Percentiles rank a stretch among this genome's conserved stretches.
phyloP scores from a whole-genome alignment of 2,329 filamentous ascomycete genomes.

The Cladosporium sp. region DNA sequence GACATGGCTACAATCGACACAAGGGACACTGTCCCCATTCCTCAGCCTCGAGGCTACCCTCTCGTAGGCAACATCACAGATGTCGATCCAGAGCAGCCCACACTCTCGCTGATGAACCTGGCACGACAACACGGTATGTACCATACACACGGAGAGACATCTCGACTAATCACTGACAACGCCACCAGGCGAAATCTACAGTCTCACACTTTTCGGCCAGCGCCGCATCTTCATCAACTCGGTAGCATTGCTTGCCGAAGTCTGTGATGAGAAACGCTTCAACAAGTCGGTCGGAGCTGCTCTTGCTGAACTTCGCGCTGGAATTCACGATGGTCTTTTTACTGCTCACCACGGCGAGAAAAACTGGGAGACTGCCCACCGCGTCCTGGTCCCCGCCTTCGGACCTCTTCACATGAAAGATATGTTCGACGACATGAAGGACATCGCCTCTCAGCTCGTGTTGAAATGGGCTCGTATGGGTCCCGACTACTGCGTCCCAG shows the following conservation, averaged over 20 bases:
- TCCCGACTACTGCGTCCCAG: constrained; percentile 52
- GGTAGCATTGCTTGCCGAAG: constrained; percentile 34
- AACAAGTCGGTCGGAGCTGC: constrained; percentile 51
- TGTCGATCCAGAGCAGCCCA: constrained; percentile 56
- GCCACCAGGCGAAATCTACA: constrained; percentile 18
- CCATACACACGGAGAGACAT: background rate
- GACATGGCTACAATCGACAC: constrained; percentile 19
- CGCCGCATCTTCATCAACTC: constrained; percentile 21
- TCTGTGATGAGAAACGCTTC: constrained; percentile 47
- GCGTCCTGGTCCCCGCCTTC: constrained; percentile 64
- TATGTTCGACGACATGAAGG: constrained; percentile 51
- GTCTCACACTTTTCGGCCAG: constrained; percentile 17
- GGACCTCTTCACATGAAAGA: constrained; percentile 62
- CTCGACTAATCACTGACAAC: constrained; percentile 1
- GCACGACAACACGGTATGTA: constrained; percentile 19
- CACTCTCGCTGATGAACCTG: constrained; percentile 52
- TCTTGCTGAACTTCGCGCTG: constrained; percentile 55
- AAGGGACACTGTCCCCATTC: constrained; percentile 43
- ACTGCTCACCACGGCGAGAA: constrained; percentile 48
- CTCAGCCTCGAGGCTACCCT: constrained; percentile 60
- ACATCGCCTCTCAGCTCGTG: constrained; percentile 27
- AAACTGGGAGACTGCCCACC: constrained; percentile 36
- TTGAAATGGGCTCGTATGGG: constrained; percentile 44
- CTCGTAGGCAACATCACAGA: constrained; percentile 63
- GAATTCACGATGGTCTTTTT: constrained; percentile 63